Percentiles rank a stretch among this genome's conserved stretches.
Evolutionary conservation across 1,284 basidiomycete species (phyloP).

Genomic region (Trichosporon sp.): DNA sequence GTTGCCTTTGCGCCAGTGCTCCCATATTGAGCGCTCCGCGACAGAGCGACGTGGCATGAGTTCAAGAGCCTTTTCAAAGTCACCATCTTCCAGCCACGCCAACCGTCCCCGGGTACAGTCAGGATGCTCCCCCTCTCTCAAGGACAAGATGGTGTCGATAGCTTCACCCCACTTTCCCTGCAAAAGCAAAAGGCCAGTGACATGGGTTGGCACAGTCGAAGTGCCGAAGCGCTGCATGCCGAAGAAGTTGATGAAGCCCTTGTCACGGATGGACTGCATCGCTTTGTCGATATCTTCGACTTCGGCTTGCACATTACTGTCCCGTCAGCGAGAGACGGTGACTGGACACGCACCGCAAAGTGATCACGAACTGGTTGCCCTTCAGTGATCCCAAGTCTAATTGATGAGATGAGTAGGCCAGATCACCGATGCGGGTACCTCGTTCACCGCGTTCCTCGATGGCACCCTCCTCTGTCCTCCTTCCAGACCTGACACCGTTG

Average conservation of each 20-base stretch:
- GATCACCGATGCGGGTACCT: constrained; percentile 81
- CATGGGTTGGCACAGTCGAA: constrained; percentile 88
- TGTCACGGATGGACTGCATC: constrained; percentile 71
- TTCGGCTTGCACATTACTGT: constrained; percentile 73
- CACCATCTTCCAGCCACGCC: constrained; percentile 72
- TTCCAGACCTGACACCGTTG: constrained; percentile 59
- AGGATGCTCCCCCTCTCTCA: constrained; percentile 80
- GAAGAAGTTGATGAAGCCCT: constrained; percentile 97
- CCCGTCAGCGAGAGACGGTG: background rate
- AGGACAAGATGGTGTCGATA: constrained; percentile 70
- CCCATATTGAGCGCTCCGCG: constrained; percentile 85
- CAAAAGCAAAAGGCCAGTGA: constrained; percentile 83
- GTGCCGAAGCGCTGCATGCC: constrained; percentile 99
- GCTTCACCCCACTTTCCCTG: constrained; percentile 85
- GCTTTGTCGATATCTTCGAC: constrained; percentile 66
- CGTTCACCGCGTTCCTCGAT: constrained; percentile 73
- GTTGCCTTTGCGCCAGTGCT: constrained; percentile 79
- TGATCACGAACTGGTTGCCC: constrained; percentile 93
- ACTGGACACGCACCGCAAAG: constrained; percentile 63
- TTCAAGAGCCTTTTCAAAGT: constrained; percentile 69
- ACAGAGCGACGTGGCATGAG: constrained; percentile 82
- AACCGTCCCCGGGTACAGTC: constrained; percentile 72
- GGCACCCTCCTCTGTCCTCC: constrained; percentile 57
- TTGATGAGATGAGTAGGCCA: constrained; percentile 71
- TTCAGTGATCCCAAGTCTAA: constrained; percentile 91